phyloP scores from a whole-genome alignment of 2,329 filamentous ascomycete genomes.

The Alternaria angustiovoidea region DNA sequence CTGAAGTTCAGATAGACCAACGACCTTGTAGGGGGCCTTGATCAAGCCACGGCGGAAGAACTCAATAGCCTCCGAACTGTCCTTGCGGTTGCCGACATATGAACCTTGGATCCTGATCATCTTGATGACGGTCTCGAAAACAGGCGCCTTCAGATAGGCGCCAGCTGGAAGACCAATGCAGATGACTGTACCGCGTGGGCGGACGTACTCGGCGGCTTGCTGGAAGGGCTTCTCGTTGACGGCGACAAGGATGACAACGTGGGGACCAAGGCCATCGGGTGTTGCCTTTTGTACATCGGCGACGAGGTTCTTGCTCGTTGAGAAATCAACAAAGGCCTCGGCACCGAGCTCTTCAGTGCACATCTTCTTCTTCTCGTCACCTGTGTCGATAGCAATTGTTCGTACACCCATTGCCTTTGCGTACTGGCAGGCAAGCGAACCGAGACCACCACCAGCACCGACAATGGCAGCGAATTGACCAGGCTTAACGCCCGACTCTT shows the following conservation, averaged over 20 bases:
- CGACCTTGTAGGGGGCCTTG: constrained; percentile 84
- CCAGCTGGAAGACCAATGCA: constrained; percentile 88
- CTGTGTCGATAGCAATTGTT: constrained; percentile 82
- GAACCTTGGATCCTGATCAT: constrained; percentile 90
- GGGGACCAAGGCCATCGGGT: constrained; percentile 80
- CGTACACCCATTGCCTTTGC: constrained; percentile 88
- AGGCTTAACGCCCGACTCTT: constrained; percentile 77
- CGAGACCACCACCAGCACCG: constrained; percentile 84
- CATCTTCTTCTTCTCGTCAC: constrained; percentile 79
- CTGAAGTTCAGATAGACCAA: constrained; percentile 80
- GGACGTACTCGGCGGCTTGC: constrained; percentile 88
- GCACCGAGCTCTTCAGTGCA: constrained; percentile 74
- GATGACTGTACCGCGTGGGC: constrained; percentile 81
- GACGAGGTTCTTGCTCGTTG: constrained; percentile 76
- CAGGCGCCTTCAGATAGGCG: constrained; percentile 78
- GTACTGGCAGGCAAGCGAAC: constrained; percentile 83
- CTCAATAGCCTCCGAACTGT: constrained; percentile 87
- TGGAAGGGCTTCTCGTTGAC: constrained; percentile 93
- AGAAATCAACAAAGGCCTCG: constrained; percentile 80
- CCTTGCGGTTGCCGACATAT: constrained; percentile 91
- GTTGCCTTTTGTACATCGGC: constrained; percentile 84
- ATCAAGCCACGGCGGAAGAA: constrained; percentile 87
- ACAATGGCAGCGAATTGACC: constrained; percentile 85
- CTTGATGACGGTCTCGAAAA: constrained; percentile 86
- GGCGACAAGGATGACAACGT: constrained; percentile 86